Evolutionary conservation across 2,329 filamentous ascomycete genomes (phyloP).

Genomic region (Pseudopithomyces chartarum): DNA sequence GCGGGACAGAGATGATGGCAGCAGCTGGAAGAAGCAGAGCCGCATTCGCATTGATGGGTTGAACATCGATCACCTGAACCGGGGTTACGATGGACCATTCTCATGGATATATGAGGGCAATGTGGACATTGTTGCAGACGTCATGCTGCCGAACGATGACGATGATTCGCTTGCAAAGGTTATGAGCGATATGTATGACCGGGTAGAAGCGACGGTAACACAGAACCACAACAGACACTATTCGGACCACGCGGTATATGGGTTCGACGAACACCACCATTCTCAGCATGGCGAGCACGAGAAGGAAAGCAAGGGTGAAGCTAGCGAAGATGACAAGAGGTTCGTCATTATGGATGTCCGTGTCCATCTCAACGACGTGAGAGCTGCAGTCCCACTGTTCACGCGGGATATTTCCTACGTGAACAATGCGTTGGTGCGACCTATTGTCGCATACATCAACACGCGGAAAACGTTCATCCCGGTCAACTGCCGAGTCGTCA

Average conservation of each 20-base stretch:
- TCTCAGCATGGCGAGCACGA: slow-evolving; percentile 17
- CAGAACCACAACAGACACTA: slow-evolving; percentile 67
- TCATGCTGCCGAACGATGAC: slow-evolving; percentile 88
- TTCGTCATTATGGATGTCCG: slow-evolving; percentile 93
- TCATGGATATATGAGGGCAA: slow-evolving; percentile 98
- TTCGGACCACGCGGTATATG: slow-evolving; percentile 40
- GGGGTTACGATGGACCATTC: slow-evolving; percentile 90
- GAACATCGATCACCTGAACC: slow-evolving; percentile 94
- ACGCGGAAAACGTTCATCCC: slow-evolving; percentile 93
- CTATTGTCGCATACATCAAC: slow-evolving; percentile 98
- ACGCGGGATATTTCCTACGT: slow-evolving; percentile 91
- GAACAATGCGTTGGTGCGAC: slow-evolving; percentile 91
- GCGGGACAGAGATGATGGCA: slow-evolving; percentile 65
- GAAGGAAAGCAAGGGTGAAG: slow-evolving; percentile 11
- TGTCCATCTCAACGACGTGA: slow-evolving; percentile 94
- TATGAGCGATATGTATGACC: slow-evolving; percentile 96
- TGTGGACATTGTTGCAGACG: slow-evolving; percentile 93
- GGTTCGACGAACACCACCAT: slow-evolving; percentile 29
- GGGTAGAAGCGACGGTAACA: slow-evolving; percentile 88
- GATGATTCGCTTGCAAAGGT: slow-evolving; percentile 92
- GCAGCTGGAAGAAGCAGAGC: slow-evolving; percentile 93
- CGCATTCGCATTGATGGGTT: slow-evolving; percentile 89
- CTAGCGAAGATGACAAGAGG: slow-evolving; percentile 64
- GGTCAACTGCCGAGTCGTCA: slow-evolving; percentile 91
- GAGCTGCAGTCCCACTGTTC: slow-evolving; percentile 90